These are phyloP conservation scores for Rhodomyrtus tomentosa DNA, from an alignment of 345 rosid genomes.

Conservation along the genomic window DNA sequence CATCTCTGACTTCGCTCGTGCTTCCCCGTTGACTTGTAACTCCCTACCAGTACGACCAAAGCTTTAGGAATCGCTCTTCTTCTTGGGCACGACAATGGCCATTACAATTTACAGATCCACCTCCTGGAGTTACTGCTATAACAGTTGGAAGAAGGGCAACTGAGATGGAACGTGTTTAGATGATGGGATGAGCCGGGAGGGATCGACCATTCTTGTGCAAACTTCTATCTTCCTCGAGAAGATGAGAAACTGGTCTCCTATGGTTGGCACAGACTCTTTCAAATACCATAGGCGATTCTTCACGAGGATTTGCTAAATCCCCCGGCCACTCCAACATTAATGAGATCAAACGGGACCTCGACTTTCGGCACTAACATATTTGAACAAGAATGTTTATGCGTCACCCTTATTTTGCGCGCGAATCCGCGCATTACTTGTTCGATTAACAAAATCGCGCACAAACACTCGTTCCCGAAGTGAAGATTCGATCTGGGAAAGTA, in stretches of 20 bases:
- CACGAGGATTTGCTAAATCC: background rate
- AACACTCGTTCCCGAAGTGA: background rate
- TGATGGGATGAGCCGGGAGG: background rate
- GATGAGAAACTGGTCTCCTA: background rate
- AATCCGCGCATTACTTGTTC: background rate
- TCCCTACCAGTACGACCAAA: background rate
- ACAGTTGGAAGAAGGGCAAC: background rate
- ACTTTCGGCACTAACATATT: accelerated
- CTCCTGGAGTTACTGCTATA: background rate
- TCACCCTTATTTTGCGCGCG: background rate
- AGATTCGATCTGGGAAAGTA: background rate
- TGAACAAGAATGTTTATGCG: background rate
- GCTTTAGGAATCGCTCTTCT: background rate
- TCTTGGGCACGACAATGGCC: background rate
- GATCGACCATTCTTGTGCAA: background rate
- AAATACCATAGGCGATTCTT: background rate
- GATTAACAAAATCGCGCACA: background rate
- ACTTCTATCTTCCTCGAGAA: background rate
- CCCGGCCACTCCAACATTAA: background rate
- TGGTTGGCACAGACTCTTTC: background rate
- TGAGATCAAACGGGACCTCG: background rate
- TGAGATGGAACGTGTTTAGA: background rate
- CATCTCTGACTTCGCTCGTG: background rate
- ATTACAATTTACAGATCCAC: background rate
- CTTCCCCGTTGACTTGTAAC: background rate